Percentiles rank a stretch among this genome's conserved stretches.
phyloP scores from a whole-genome alignment of 2,329 filamentous ascomycete genomes.

The Aspergillus felis region DNA sequence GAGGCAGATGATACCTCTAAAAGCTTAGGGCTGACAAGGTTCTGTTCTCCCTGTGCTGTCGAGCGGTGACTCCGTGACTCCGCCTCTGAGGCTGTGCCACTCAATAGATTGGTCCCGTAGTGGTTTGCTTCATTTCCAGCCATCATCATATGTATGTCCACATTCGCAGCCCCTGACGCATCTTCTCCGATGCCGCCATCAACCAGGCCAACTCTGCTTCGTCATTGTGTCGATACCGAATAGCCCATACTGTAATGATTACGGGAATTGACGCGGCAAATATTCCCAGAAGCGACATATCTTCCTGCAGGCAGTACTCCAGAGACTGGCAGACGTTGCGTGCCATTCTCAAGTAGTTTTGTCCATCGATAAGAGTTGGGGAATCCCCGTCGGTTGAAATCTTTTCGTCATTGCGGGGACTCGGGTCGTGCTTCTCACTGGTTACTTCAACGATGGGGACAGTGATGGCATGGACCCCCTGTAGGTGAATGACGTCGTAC shows the following conservation, averaged over 20 bases:
- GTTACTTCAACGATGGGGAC: neutral
- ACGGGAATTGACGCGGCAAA: neutral
- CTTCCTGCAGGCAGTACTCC: slow-evolving; percentile 28
- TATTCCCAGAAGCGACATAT: slow-evolving; percentile 13
- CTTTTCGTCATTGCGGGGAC: neutral
- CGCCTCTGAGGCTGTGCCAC: neutral
- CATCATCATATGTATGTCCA: neutral
- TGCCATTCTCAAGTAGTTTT: slow-evolving; percentile 21
- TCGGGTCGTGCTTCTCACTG: neutral
- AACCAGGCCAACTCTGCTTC: neutral
- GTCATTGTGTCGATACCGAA: neutral
- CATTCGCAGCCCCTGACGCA: neutral
- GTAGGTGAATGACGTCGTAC: slow-evolving; percentile 19
- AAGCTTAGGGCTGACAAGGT: neutral
- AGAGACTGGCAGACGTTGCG: slow-evolving; percentile 35
- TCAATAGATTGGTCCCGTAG: too few relatives aligned
- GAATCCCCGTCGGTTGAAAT: slow-evolving; percentile 9
- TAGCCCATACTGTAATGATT: neutral
- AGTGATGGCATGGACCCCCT: neutral
- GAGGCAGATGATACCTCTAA: neutral
- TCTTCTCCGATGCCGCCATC: neutral
- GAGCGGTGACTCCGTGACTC: neutral
- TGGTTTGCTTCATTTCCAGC: neutral
- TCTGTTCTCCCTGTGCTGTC: too few relatives aligned
- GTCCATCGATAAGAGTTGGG: slow-evolving; percentile 21